phyloP scores from a whole-genome alignment of 2,329 filamentous ascomycete species.

The Colletotrichum cuscutae region DNA sequence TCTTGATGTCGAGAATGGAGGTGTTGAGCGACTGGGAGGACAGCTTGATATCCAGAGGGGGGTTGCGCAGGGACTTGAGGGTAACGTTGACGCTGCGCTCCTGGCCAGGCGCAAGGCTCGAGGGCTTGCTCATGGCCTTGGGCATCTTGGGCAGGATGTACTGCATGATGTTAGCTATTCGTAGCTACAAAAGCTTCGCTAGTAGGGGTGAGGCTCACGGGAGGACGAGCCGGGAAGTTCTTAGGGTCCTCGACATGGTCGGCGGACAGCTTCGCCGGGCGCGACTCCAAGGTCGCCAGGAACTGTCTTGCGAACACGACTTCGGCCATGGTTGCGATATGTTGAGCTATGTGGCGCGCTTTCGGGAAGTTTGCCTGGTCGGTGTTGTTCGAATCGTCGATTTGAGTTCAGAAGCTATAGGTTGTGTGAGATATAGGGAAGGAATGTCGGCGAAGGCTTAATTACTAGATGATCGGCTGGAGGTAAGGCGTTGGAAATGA shows the following conservation, averaged over 20 bases:
- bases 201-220: slow-evolving; percentile 65
- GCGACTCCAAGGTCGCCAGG: slow-evolving; percentile 81
- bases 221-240: slow-evolving; percentile 78
- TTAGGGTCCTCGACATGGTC: slow-evolving; percentile 92
- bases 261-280: slow-evolving; percentile 82
- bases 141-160: slow-evolving; percentile 78
- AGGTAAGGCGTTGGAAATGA: slow-evolving; percentile 6
- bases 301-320: slow-evolving; percentile 86
- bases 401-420: not conserved
- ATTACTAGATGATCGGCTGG: not conserved
- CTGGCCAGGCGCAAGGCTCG: slow-evolving; percentile 60
- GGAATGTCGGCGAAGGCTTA: not conserved
- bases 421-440: not conserved
- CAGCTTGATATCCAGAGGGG: slow-evolving; percentile 74
- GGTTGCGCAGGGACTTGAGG: slow-evolving; percentile 83
- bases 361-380: not conserved
- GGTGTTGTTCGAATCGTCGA: not conserved
- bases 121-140: slow-evolving; percentile 62
- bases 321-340: slow-evolving; percentile 74
- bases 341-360: not conserved
- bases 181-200: not conserved
- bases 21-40: slow-evolving; percentile 72
- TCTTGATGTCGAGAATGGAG: slow-evolving; percentile 83
- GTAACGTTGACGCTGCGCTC: slow-evolving; percentile 66
- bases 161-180: slow-evolving; percentile 50